Base-by-base conservation (phyloP, 306 rosid genomes). In the Alnus rubra region DNA sequence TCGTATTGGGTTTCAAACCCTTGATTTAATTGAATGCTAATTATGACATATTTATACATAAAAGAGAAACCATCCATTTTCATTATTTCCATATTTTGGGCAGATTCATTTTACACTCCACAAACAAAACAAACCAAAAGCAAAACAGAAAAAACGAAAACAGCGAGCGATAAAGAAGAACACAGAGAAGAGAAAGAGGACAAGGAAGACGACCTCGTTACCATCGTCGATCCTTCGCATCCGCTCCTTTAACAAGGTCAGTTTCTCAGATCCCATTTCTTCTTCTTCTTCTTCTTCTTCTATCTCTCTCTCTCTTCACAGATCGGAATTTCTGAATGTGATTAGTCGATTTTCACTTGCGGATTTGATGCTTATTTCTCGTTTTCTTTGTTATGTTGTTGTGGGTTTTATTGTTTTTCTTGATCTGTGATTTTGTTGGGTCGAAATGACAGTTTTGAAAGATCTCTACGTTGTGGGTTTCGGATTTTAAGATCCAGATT, bases 181-280 rank as follows among this genome's bases (percentile, higher is more conserved):
- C 2, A 31, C 16, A 28, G 37, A 64, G 45, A 42, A 33, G 69
- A 63, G 70, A 15, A 8, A 39, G 19, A 39, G 48, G 48, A 59
- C 65, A 65, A 65, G 50, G 10, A 37, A 63, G 47, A 67, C 72
- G 51, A 42, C 72, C 72, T 67, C 72, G 71, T 65, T 18, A 42
- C 30, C 72, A 42, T 42, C 71, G 10, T 42, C 50, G 49, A 65
- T 65, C 72, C 48, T 16, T 67, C 30, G 11, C 51, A 42, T 67
- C 42, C 23, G 8, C 6, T 18, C 7, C 31, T 16, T 39, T 67
- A 31, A 3, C 50, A 67, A 67, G 72, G 72, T 67, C 72, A 42
- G 72, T 35, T 28, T 67, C 49, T 42, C 50, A 67, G 72, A 67
- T 67, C 72, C 51, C 50, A 42, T 42, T 42, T 67, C 72, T 67